phyloP scores from a whole-genome alignment of 306 rosid species.

The Inga oerstediana region DNA sequence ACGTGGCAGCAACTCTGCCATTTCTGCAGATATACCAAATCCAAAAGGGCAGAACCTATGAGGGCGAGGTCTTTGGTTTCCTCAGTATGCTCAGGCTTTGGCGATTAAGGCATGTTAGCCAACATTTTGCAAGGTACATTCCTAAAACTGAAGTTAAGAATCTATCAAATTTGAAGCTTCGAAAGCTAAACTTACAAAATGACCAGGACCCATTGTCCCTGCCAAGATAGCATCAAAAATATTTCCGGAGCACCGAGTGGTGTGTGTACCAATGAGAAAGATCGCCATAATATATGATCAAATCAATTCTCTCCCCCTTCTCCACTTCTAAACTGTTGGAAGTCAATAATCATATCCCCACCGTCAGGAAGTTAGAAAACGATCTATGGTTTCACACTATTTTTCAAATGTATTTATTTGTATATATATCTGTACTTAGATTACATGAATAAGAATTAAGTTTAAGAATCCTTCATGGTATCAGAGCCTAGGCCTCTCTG shows the following conservation, averaged over 20 bases:
- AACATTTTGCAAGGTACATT: constrained; percentile 70
- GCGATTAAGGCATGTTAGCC: constrained; percentile 78
- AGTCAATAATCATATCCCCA: too few relatives aligned
- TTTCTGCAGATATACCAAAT: constrained; percentile 57
- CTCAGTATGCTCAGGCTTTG: constrained; percentile 83
- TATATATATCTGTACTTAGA: too few relatives aligned
- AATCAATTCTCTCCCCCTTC: not conserved
- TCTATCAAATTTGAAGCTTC: not conserved
- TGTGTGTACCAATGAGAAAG: not conserved
- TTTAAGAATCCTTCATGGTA: too few relatives aligned
- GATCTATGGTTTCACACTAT: too few relatives aligned
- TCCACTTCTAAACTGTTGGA: not conserved
- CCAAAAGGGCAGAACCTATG: constrained; percentile 40
- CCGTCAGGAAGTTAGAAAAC: too few relatives aligned
- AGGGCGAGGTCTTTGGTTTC: constrained; percentile 53
- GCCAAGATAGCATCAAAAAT: not conserved
- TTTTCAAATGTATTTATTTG: too few relatives aligned
- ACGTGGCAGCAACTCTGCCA: constrained; percentile 80
- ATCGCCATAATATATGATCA: not conserved
- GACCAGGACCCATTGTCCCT: not conserved
- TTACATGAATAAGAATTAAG: too few relatives aligned
- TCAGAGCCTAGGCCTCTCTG: too few relatives aligned
- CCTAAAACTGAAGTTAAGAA: not conserved
- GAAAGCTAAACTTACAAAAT: not conserved
- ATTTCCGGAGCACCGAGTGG: not conserved